These are phyloP conservation scores for Cladosporium sphaerospermum DNA, from an alignment of 2,329 filamentous ascomycete species.

Conservation along the genomic window DNA sequence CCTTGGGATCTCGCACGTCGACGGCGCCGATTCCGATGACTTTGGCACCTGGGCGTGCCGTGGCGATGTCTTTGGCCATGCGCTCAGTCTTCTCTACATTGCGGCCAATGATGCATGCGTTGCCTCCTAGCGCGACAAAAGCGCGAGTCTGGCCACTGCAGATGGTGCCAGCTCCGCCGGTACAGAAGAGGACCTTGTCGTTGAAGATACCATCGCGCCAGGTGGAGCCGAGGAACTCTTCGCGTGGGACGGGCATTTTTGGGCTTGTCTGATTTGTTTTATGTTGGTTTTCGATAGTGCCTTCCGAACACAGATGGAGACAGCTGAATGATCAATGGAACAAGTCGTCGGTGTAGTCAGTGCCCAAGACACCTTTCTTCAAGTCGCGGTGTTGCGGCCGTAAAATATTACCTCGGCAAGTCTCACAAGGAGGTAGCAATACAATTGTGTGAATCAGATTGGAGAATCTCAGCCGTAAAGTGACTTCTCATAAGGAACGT, in stretches of 20 bases:
- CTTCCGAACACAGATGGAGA: no score
- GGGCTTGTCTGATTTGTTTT: not conserved
- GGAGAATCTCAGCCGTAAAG: no score
- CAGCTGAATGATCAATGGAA: no score
- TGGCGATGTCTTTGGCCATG: slow-evolving; percentile 75
- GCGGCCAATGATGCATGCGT: slow-evolving; percentile 90
- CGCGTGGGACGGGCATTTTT: slow-evolving; percentile 63
- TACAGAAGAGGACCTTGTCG: slow-evolving; percentile 88
- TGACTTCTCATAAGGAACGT: no score
- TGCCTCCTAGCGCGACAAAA: slow-evolving; percentile 81
- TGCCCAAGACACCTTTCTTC: no score
- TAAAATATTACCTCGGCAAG: no score
- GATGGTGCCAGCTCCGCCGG: slow-evolving; percentile 87
- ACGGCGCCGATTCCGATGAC: slow-evolving; percentile 76
- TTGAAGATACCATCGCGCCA: slow-evolving; percentile 86
- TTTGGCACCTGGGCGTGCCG: slow-evolving; percentile 68
- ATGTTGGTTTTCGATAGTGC: not conserved
- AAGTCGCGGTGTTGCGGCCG: no score
- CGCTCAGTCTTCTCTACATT: slow-evolving; percentile 81
- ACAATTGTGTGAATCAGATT: no score
- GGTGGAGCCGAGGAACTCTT: slow-evolving; percentile 71
- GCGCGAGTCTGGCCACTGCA: slow-evolving; percentile 92
- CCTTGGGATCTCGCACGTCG: slow-evolving; percentile 62
- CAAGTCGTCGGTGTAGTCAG: no score
- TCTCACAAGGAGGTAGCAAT: no score